These are phyloP conservation scores for Osmanthus fragrans DNA, from an alignment of 257 asterid genomes.

Conservation along the genomic window DNA sequence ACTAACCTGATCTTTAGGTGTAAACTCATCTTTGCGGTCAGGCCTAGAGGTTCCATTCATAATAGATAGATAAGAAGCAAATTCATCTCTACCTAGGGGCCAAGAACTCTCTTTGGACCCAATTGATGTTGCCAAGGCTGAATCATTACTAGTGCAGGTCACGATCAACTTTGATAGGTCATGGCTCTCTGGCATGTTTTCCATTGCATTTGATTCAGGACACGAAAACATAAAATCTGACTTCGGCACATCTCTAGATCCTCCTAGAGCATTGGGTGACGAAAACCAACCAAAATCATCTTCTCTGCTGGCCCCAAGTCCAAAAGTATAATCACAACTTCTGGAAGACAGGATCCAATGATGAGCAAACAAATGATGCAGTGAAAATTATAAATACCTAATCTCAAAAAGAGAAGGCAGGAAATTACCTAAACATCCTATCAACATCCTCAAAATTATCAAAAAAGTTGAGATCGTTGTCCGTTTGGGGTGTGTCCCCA, in stretches of 20 bases:
- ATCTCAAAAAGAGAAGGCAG: not conserved
- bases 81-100: constrained; percentile 37
- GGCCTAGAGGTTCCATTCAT: constrained; percentile 37
- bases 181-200: constrained; percentile 32
- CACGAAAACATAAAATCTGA: constrained; percentile 45
- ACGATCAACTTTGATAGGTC: constrained; percentile 31
- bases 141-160: constrained; percentile 32
- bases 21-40: constrained; percentile 39
- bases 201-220: constrained; percentile 43
- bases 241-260: constrained; percentile 28
- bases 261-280: constrained; percentile 54
- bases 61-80: constrained; percentile 48
- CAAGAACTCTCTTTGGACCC: constrained; percentile 47
- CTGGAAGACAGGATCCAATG: constrained; percentile 41
- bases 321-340: constrained; percentile 79
- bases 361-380: constrained; percentile 26
- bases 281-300: constrained; percentile 71
- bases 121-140: constrained; percentile 37
- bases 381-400: constrained; percentile 19
- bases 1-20: constrained; percentile 45
- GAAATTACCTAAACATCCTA: constrained; percentile 49
- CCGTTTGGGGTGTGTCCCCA: constrained; percentile 45
- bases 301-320: constrained; percentile 59
- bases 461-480: constrained; percentile 47
- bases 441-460: constrained; percentile 51